These are phyloP conservation scores for Penicillium sp. DNA, from an alignment of 2,329 filamentous ascomycete species.

Conservation along the genomic window DNA sequence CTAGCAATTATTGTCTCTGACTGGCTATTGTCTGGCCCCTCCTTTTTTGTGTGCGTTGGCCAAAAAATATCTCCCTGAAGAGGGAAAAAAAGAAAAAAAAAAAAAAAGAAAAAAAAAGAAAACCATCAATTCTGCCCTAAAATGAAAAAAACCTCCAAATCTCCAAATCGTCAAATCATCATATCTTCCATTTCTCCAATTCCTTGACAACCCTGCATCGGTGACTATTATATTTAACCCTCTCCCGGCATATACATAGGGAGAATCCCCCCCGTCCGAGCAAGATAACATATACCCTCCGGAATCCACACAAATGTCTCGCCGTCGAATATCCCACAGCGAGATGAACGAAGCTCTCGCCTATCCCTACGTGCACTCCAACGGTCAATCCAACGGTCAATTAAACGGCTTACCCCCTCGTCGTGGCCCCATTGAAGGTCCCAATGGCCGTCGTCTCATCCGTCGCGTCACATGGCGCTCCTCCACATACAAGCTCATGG, in stretches of 20 bases:
- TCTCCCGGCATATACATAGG: slow-evolving; percentile 8
- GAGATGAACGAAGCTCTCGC: slow-evolving; percentile 31
- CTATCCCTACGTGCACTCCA: slow-evolving; percentile 26
- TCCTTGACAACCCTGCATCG: background rate
- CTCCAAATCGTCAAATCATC: background rate
- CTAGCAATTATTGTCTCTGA: slow-evolving; percentile 7
- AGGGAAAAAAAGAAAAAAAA: slow-evolving; percentile 7
- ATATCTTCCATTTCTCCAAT: background rate
- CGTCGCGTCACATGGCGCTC: slow-evolving; percentile 38
- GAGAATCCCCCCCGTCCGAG: background rate
- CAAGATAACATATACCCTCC: slow-evolving; percentile 2
- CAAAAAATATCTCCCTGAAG: background rate
- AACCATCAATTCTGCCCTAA: background rate
- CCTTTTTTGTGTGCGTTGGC: slow-evolving; percentile 13
- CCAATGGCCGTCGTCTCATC: slow-evolving; percentile 32
- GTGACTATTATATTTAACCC: background rate
- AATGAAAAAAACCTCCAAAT: background rate
- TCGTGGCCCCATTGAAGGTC: slow-evolving; percentile 35
- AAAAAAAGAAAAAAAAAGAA: slow-evolving; percentile 9
- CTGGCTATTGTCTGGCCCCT: slow-evolving; percentile 14
- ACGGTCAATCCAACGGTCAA: slow-evolving; percentile 12
- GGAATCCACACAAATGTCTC: slow-evolving; percentile 22
- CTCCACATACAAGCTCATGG: slow-evolving; percentile 36
- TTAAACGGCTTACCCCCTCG: slow-evolving; percentile 20
- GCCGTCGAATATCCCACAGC: slow-evolving; percentile 32